phyloP scores from a whole-genome alignment of 2,329 filamentous ascomycete genomes.

The Pestalotiopsis sp. region DNA sequence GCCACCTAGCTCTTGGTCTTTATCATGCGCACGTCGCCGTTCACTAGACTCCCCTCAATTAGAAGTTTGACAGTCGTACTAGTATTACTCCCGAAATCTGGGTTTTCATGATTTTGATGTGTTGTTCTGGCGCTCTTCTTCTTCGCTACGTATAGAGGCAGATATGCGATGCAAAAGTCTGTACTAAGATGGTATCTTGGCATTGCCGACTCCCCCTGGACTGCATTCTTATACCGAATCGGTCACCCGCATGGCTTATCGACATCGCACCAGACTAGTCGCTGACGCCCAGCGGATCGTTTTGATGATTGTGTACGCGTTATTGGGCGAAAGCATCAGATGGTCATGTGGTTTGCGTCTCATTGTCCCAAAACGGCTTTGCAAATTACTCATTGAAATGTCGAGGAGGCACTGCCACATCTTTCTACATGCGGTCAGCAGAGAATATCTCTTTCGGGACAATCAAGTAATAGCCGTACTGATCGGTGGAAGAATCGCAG shows the following conservation, averaged over 20 bases:
- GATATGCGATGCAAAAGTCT: neutral
- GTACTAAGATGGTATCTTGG: neutral
- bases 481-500: neutral
- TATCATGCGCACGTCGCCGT: too few relatives aligned
- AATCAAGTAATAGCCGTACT: neutral
- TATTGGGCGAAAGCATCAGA: neutral
- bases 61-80: too few relatives aligned
- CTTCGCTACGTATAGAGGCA: neutral
- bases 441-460: neutral
- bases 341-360: neutral
- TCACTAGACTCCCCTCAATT: too few relatives aligned
- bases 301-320: neutral
- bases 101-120: neutral
- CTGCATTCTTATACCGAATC: neutral
- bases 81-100: neutral
- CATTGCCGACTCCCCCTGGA: neutral
- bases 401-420: neutral
- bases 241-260: neutral
- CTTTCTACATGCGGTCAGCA: neutral
- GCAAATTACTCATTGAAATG: neutral
- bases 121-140: neutral
- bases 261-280: neutral
- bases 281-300: neutral
- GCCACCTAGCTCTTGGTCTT: too few relatives aligned
- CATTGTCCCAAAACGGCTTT: neutral